Conservation (phyloP, 352 stramenopile species). For the Pythium coloratum region DNA sequence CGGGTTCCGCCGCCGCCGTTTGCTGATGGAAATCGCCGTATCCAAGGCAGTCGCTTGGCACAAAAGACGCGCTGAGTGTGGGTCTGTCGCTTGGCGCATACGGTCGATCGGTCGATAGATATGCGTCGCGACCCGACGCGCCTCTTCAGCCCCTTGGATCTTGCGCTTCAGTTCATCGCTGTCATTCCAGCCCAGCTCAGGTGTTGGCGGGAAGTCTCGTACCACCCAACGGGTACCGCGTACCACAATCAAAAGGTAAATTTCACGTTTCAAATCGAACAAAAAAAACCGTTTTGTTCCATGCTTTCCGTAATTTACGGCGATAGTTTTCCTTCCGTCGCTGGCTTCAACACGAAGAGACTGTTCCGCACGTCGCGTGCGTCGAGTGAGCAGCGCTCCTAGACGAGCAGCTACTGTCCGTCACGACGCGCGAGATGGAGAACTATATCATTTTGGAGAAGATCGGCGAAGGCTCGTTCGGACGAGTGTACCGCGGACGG, state of each 20-base stretch:
- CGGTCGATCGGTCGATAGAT: slow-evolving; percentile 17
- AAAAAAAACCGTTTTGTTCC: background rate
- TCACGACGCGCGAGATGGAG: slow-evolving; percentile 49
- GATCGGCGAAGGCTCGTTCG: slow-evolving; percentile 91
- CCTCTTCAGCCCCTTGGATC: slow-evolving; percentile 10
- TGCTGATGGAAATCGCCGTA: background rate
- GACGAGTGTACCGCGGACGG: slow-evolving; percentile 81
- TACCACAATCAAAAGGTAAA: slow-evolving; percentile 12
- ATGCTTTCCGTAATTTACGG: slow-evolving; percentile 6
- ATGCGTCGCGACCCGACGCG: slow-evolving; percentile 15
- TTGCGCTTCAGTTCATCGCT: too few relatives aligned
- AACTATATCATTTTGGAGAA: slow-evolving; percentile 93
- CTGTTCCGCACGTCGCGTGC: background rate
- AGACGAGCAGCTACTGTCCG: background rate
- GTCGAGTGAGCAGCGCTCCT: background rate
- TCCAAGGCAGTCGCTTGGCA: background rate
- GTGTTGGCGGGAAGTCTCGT: slow-evolving; percentile 5
- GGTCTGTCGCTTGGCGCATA: slow-evolving; percentile 5
- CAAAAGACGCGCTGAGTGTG: background rate
- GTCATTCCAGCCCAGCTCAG: too few relatives aligned
- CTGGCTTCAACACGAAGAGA: background rate
- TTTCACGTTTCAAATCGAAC: background rate
- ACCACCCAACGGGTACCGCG: slow-evolving; percentile 6
- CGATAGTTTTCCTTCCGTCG: background rate
- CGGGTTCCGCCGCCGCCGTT: background rate